Conservation (phyloP, 2,329 filamentous ascomycete genomes). For the Xylaria sp. region DNA sequence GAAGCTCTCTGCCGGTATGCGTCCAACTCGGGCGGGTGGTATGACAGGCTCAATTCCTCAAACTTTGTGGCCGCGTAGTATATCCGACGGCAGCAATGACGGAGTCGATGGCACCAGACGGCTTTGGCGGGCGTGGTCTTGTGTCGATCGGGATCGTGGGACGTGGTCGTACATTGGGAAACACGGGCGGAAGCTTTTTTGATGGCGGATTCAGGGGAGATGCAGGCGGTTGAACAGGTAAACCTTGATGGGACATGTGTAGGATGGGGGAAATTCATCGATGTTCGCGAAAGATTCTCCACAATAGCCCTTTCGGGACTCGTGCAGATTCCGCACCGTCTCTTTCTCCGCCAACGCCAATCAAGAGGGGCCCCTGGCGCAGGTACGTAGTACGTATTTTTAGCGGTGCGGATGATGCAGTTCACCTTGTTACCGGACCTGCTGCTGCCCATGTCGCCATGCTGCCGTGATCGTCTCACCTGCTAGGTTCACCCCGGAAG, state of each 20-base stretch:
- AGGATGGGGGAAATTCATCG: conserved; percentile 22
- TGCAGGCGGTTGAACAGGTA: conserved; percentile 18
- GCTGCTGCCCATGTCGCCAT: neutral
- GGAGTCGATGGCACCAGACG: conserved; percentile 14
- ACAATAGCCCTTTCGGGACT: conserved; percentile 26
- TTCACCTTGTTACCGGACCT: neutral
- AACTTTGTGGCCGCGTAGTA: conserved; percentile 12
- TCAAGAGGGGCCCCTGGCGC: conserved; percentile 7
- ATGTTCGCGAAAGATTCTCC: conserved; percentile 24
- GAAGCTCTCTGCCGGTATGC: conserved; percentile 7
- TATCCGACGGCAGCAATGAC: conserved; percentile 4
- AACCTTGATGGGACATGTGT: conserved; percentile 12
- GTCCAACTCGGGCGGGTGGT: conserved; percentile 5
- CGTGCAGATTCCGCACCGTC: conserved; percentile 25
- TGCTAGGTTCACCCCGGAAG: conserved; percentile 4
- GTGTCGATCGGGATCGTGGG: conserved; percentile 22
- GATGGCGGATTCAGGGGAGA: conserved; percentile 17
- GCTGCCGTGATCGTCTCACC: conserved; percentile 5
- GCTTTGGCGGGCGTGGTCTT: conserved; percentile 18
- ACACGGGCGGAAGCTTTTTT: conserved; percentile 10
- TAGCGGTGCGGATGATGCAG: conserved; percentile 13
- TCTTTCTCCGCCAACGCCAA: conserved; percentile 29
- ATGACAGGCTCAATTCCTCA: conserved; percentile 15
- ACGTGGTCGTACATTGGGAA: conserved; percentile 33
- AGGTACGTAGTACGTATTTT: neutral